Evolutionary conservation across 331 rosid genomes (phyloP).

Genomic region (Dryas integrifolia): DNA sequence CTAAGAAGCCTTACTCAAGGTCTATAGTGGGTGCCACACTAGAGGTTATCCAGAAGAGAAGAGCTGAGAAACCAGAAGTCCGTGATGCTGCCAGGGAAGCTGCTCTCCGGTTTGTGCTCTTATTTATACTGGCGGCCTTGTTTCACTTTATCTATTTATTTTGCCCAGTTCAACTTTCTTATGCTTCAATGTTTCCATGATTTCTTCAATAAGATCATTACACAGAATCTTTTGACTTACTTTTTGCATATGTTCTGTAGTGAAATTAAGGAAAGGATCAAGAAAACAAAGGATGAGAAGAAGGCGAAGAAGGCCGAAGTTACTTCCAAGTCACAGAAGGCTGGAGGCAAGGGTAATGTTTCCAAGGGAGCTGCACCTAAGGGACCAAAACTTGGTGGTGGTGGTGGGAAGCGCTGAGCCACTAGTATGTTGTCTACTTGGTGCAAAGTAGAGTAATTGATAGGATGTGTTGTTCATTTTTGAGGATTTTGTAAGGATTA

Average conservation of each 20-base stretch:
- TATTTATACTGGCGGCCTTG: background rate
- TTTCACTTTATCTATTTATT: background rate
- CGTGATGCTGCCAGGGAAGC: slow-evolving; percentile 94
- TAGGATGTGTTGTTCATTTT: slow-evolving; percentile 23
- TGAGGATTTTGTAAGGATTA: slow-evolving; percentile 27
- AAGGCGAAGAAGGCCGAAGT: slow-evolving; percentile 89
- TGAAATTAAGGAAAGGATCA: slow-evolving; percentile 85
- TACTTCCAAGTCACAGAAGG: slow-evolving; percentile 53
- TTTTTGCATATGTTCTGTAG: slow-evolving; percentile 28
- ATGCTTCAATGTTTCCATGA: too few relatives aligned
- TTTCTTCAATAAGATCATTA: background rate
- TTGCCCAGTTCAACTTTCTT: background rate
- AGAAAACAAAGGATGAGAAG: slow-evolving; percentile 89
- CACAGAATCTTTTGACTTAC: background rate
- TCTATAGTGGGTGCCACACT: slow-evolving; percentile 88
- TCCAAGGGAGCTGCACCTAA: slow-evolving; percentile 59
- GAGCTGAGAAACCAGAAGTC: slow-evolving; percentile 83
- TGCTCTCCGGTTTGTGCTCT: slow-evolving; percentile 69
- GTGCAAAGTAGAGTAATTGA: slow-evolving; percentile 22
- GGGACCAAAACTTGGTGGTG: slow-evolving; percentile 87
- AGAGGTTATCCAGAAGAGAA: slow-evolving; percentile 78
- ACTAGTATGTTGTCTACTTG: slow-evolving; percentile 15
- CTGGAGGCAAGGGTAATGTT: slow-evolving; percentile 48
- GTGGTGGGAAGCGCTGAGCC: slow-evolving; percentile 80
- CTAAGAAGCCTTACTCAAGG: slow-evolving; percentile 85